Evolutionary conservation across 495 filamentous ascomycete genomes (phyloP).

Genomic region (Annulohypoxylon bovei): DNA sequence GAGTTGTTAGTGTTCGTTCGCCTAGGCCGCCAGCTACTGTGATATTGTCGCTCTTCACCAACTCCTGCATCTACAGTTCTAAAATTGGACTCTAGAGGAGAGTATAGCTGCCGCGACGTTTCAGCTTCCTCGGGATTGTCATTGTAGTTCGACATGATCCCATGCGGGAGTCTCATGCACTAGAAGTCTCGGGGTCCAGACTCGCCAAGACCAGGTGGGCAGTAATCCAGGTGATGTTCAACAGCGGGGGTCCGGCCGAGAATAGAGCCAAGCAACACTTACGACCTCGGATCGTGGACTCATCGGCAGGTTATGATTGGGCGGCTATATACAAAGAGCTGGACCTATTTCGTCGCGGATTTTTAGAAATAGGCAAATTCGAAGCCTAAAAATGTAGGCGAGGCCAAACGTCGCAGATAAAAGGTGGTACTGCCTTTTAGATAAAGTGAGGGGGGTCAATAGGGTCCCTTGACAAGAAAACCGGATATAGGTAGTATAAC

Average conservation of each 20-base stretch:
- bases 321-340: constrained; percentile 33
- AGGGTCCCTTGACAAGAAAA: constrained; percentile 17
- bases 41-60: constrained; percentile 21
- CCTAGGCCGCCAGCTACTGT: constrained; percentile 14
- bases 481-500: background rate
- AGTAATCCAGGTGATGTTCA: constrained; percentile 35
- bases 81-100: constrained; percentile 20
- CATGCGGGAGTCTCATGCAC: constrained; percentile 26
- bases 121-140: constrained; percentile 25
- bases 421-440: background rate
- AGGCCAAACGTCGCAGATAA: constrained; percentile 11
- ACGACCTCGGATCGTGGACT: constrained; percentile 29
- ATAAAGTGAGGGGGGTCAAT: constrained; percentile 4
- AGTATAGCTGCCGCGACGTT: constrained; percentile 25
- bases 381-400: background rate
- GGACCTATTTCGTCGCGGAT: constrained; percentile 19
- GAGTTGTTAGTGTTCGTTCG: constrained; percentile 35
- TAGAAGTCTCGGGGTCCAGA: constrained; percentile 18
- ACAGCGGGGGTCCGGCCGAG: constrained; percentile 22
- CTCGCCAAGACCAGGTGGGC: constrained; percentile 24
- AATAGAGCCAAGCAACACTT: constrained; percentile 30
- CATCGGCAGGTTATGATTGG: constrained; percentile 36
- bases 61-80: background rate
- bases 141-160: constrained; percentile 35
- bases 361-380: constrained; percentile 38